These are phyloP conservation scores for Pleoardoris graminearum DNA, from an alignment of 2,329 filamentous ascomycete species.

Conservation along the genomic window DNA sequence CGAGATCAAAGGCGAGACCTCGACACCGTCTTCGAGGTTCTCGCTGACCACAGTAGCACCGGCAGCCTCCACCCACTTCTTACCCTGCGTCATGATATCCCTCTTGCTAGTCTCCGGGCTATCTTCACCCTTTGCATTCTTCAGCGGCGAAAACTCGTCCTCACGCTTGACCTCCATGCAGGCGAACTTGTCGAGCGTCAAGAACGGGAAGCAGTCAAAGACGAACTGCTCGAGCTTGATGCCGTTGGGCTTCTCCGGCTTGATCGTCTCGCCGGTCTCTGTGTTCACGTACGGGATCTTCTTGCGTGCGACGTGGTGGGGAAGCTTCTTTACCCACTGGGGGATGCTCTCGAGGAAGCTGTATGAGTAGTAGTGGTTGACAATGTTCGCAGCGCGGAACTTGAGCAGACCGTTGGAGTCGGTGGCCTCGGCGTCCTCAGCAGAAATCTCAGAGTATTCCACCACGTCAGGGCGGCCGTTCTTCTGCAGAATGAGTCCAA, in stretches of 20 bases:
- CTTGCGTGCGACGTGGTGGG: conserved; percentile 96
- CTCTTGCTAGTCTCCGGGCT: conserved; percentile 89
- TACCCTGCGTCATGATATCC: conserved; percentile 88
- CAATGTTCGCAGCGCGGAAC: conserved; percentile 97
- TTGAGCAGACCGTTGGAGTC: conserved; percentile 81
- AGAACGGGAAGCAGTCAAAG: conserved; percentile 94
- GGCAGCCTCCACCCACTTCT: conserved; percentile 79
- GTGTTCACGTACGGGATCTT: conserved; percentile 90
- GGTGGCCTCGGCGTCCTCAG: conserved; percentile 82
- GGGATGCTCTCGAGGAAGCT: conserved; percentile 89
- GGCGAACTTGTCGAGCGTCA: conserved; percentile 85
- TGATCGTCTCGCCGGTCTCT: conserved; percentile 75
- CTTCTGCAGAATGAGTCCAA: conserved; percentile 91
- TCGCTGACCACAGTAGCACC: conserved; percentile 75
- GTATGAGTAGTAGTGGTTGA: conserved; percentile 99
- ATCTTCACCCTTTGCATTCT: conserved; percentile 85
- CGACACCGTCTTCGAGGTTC: conserved; percentile 63
- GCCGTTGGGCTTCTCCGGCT: conserved; percentile 93
- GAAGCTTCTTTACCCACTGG: conserved; percentile 79
- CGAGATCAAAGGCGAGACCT: conserved; percentile 89
- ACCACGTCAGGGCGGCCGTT: conserved; percentile 97
- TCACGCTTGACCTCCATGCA: conserved; percentile 95
- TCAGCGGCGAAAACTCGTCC: conserved; percentile 96
- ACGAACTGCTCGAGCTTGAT: conserved; percentile 99
- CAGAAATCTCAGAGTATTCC: conserved; percentile 96